Conservation (phyloP, 176 grass and related monocot genomes). For the Oropetium thomaeum region DNA sequence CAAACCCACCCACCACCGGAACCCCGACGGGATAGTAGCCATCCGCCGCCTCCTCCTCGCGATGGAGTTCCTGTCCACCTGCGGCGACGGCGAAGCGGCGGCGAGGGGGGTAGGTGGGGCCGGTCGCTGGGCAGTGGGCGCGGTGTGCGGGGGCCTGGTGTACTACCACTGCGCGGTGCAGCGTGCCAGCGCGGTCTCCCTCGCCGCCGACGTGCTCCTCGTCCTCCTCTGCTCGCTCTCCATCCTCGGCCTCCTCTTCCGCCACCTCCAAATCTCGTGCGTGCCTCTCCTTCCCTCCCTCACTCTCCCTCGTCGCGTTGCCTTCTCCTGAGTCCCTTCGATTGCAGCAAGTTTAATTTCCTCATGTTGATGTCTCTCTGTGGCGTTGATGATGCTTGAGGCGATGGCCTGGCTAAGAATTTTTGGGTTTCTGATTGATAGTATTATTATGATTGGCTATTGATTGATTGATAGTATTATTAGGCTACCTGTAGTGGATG, state of each 20-base stretch:
- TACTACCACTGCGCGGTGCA: conserved; percentile 90
- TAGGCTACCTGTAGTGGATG: not conserved
- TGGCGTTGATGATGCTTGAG: not conserved
- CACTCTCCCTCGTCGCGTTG: not conserved
- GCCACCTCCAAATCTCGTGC: conserved; percentile 92
- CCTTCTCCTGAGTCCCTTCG: not conserved
- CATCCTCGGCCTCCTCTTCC: conserved; percentile 88
- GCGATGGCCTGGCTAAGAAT: not conserved
- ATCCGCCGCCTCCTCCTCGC: not conserved
- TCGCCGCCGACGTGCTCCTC: conserved; percentile 81
- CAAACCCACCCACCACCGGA: not conserved
- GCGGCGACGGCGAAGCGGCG: conserved; percentile 14
- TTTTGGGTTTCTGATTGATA: not conserved
- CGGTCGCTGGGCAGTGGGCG: conserved; percentile 53
- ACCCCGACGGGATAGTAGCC: not conserved
- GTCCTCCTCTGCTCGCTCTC: conserved; percentile 96
- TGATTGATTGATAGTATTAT: not conserved
- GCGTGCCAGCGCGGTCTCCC: conserved; percentile 75
- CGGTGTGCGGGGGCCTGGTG: conserved; percentile 71
- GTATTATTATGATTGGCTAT: no score
- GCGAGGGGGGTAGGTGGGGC: conserved; percentile 11
- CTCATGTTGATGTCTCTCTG: not conserved
- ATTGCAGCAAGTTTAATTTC: not conserved
- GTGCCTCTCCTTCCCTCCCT: not conserved
- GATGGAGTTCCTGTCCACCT: conserved; percentile 41